Evolutionary conservation across 2,329 filamentous ascomycete species (phyloP).

Genomic region (Paraconiothyrium sp.): DNA sequence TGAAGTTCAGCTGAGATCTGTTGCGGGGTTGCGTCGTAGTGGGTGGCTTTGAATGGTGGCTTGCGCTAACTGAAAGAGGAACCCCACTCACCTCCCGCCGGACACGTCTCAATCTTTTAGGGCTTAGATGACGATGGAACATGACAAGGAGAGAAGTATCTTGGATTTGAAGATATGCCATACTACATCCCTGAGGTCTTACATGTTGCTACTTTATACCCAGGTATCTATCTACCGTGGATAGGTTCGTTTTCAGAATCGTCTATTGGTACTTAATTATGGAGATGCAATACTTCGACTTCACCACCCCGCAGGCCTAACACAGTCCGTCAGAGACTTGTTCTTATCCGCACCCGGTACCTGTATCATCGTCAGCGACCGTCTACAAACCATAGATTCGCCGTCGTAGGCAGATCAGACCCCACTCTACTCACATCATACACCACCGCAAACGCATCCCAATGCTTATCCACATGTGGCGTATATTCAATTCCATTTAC

Average conservation of each 20-base stretch:
- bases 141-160: neutral
- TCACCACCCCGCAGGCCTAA: slow-evolving; percentile 4
- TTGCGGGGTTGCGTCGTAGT: neutral
- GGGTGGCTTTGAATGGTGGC: neutral
- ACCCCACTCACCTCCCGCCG: neutral
- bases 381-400: too few species aligned
- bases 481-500: slow-evolving; percentile 65
- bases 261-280: too few species aligned
- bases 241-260: too few species aligned
- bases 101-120: neutral
- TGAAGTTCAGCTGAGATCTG: neutral
- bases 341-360: slow-evolving; percentile 18
- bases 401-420: too few species aligned
- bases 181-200: too few species aligned
- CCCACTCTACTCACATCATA: slow-evolving; percentile 23
- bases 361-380: neutral
- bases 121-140: too few species aligned
- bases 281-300: neutral
- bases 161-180: neutral
- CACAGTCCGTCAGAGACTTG: slow-evolving; percentile 17
- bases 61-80: neutral
- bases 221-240: too few species aligned
- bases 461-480: slow-evolving; percentile 57
- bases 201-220: too few species aligned
- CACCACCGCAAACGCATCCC: slow-evolving; percentile 62